Conservation (phyloP, 257 asterid genomes). For the Echites panduratus region DNA sequence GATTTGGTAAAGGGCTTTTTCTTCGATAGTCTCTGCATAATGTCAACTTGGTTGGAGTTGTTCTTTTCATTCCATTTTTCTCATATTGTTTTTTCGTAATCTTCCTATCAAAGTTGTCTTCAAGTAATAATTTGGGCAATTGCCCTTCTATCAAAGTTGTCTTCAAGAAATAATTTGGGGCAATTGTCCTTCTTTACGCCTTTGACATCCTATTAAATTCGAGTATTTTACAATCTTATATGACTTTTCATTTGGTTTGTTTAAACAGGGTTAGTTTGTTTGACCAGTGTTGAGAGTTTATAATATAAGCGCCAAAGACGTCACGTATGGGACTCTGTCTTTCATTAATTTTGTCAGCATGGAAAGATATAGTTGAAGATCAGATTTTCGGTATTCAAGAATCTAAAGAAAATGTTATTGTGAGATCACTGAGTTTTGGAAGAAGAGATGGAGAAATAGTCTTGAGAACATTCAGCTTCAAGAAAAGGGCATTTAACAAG, state of each 20-base stretch:
- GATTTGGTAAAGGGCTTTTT: background rate
- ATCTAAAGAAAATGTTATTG: slow-evolving; percentile 27
- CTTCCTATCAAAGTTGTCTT: background rate
- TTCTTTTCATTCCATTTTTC: background rate
- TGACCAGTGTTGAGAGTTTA: background rate
- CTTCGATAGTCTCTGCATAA: background rate
- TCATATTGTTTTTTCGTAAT: background rate
- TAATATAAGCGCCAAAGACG: background rate
- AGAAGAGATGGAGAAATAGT: slow-evolving; percentile 32
- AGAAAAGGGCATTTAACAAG: slow-evolving; percentile 15
- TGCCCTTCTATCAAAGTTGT: background rate
- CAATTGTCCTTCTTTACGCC: background rate
- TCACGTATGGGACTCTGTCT: slow-evolving; percentile 35
- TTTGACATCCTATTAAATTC: background rate
- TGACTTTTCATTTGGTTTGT: background rate
- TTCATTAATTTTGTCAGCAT: slow-evolving; percentile 36
- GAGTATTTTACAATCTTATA: slow-evolving; percentile 2
- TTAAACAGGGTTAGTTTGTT: slow-evolving; percentile 13
- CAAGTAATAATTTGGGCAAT: background rate
- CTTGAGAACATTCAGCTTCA: slow-evolving; percentile 31
- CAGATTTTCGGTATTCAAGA: slow-evolving; percentile 24
- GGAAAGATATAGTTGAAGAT: slow-evolving; percentile 30
- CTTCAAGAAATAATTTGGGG: background rate
- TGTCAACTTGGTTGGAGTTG: background rate
- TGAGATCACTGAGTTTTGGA: slow-evolving; percentile 46